Conservation (phyloP, 2,329 filamentous ascomycete species). For the Phyllosticta citrichinensis region DNA sequence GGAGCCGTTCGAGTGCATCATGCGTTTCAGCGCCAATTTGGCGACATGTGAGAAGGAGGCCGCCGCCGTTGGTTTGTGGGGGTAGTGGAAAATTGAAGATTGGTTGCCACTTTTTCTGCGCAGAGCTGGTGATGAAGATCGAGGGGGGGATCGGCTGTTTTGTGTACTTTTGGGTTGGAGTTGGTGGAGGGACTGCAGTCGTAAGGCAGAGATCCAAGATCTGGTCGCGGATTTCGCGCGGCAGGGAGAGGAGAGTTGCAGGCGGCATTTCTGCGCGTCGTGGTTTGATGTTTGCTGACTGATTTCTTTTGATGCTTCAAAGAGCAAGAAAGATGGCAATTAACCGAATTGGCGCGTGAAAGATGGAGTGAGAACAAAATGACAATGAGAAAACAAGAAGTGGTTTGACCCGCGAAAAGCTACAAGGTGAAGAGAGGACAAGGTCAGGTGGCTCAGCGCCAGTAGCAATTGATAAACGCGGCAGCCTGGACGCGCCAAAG, state of each 20-base stretch:
- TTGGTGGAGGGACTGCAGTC: neutral
- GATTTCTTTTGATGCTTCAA: neutral
- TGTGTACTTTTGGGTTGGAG: neutral
- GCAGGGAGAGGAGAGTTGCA: neutral
- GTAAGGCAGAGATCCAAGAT: constrained; percentile 1
- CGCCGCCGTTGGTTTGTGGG: constrained; percentile 1
- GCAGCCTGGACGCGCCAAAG: neutral
- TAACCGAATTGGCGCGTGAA: neutral
- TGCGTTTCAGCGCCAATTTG: neutral
- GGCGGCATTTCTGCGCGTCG: neutral
- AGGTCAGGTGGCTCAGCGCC: neutral
- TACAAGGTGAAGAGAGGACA: neutral
- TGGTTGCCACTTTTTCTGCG: neutral
- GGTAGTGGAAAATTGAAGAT: neutral
- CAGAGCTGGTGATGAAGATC: neutral
- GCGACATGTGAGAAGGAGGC: constrained; percentile 1
- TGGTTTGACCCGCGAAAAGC: neutral
- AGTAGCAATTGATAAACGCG: neutral
- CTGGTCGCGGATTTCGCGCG: constrained; percentile 5
- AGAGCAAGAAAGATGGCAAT: neutral
- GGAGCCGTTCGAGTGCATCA: neutral
- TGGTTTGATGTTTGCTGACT: neutral
- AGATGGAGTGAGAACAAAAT: neutral
- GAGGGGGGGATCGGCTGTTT: neutral
- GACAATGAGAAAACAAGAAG: neutral